A percentile compares a stretch with the other conserved stretches of the same genome.
Evolutionary conservation across 305 asterid species (phyloP).

Genomic region (Salvia sclarea): DNA sequence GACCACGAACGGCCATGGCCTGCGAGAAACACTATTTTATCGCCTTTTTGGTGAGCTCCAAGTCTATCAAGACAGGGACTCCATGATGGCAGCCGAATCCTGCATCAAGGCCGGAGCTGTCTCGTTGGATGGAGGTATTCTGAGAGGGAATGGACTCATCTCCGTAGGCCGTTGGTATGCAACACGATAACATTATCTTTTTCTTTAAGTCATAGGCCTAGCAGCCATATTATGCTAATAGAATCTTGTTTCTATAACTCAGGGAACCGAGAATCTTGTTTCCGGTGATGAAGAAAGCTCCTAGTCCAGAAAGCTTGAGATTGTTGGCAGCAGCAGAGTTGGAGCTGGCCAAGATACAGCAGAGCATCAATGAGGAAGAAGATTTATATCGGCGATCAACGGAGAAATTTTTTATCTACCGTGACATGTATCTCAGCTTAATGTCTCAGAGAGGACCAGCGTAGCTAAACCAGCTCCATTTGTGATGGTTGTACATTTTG

Average conservation of each 20-base stretch:
- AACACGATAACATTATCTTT: neutral
- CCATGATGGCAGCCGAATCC: constrained; percentile 52
- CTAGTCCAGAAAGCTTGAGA: neutral
- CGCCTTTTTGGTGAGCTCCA: constrained; percentile 66
- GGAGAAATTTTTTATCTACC: neutral
- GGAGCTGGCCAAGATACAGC: constrained; percentile 24
- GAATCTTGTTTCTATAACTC: neutral
- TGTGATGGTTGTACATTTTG: too few relatives aligned
- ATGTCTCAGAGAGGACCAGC: neutral
- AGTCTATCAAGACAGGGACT: constrained; percentile 45
- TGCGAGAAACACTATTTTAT: constrained; percentile 57
- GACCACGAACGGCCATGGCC: constrained; percentile 45
- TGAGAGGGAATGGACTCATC: constrained; percentile 52
- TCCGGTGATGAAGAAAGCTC: constrained; percentile 31
- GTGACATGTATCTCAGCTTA: constrained; percentile 24
- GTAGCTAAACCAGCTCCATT: too few relatives aligned
- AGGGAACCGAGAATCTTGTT: constrained; percentile 41
- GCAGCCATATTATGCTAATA: neutral
- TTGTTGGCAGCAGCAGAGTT: neutral
- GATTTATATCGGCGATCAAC: neutral
- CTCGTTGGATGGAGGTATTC: constrained; percentile 70
- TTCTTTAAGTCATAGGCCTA: neutral
- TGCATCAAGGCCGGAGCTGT: constrained; percentile 51
- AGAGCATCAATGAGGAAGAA: neutral
- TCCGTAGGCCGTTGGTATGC: constrained; percentile 49